These are phyloP conservation scores for Parastagonospora nodorum DNA, from an alignment of 2,329 filamentous ascomycete species.

Conservation along the genomic window DNA sequence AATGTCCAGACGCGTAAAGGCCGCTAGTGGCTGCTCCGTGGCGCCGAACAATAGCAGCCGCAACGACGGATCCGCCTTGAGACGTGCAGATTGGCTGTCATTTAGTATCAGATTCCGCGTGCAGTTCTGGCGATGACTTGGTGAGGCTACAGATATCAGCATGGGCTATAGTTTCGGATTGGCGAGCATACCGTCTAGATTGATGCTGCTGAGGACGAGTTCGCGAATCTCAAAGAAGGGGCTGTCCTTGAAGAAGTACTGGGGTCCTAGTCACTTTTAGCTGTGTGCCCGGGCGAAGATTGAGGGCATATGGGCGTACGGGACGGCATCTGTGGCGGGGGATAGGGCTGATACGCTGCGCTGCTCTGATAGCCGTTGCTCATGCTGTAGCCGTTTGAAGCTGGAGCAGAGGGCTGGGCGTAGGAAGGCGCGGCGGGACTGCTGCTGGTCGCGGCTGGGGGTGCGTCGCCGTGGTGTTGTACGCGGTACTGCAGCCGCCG, in stretches of 20 bases:
- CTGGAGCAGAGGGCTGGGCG: conserved; percentile 20
- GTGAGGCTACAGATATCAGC: conserved; percentile 55
- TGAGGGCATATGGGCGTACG: conserved; percentile 17
- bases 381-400: conserved; percentile 27
- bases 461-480: conserved; percentile 47
- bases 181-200: conserved; percentile 72
- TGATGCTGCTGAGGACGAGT: conserved; percentile 66
- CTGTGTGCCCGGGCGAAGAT: background rate
- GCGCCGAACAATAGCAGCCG: conserved; percentile 86
- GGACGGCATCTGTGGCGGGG: conserved; percentile 15
- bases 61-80: conserved; percentile 65
- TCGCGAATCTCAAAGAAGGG: conserved; percentile 80
- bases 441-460: conserved; percentile 26
- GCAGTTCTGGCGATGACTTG: conserved; percentile 63
- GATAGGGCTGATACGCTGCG: conserved; percentile 15
- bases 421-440: conserved; percentile 23
- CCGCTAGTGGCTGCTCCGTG: conserved; percentile 54
- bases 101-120: conserved; percentile 64
- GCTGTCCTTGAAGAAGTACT: conserved; percentile 70
- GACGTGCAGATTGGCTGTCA: conserved; percentile 58
- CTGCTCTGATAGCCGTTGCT: conserved; percentile 23
- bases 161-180: background rate
- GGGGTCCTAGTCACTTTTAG: conserved; percentile 41
- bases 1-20: conserved; percentile 63
- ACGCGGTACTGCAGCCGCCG: conserved; percentile 48